Evolutionary conservation across 1,284 basidiomycete species (phyloP), one percentile per base, ranked within the genome.

Genomic region (Phellopilus nigrolimitatus): DNA sequence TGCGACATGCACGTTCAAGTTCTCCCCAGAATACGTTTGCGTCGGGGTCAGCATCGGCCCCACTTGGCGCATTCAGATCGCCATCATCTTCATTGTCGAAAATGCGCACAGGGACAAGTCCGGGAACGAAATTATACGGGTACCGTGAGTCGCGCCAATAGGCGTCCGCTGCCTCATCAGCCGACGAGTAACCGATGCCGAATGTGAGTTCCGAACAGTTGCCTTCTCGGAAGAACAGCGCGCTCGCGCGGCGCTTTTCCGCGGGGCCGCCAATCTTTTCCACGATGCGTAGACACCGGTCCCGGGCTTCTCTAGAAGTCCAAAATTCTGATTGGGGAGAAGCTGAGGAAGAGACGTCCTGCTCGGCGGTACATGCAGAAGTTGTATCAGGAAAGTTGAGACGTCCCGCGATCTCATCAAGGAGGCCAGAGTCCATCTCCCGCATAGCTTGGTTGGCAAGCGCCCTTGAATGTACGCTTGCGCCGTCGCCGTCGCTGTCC

Each of bases 281-380:
- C 3, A 88, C 80, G 47, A 90, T 90, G 24, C 78, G 72, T 12
- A 82, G 64, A 59, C 79, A 86, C 3, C 87, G 76, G 48, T 78
- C 76, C 31, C 80, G 75, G 1, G 88, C 88, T 61, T 90, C 86
- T 2, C 66, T 64, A 0, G 88, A 91, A 1, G 88, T 84, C 86
- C 88, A 93, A 55, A 92, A 90, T 53, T 80, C 74, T 3, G 42
- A 17, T 28, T n/a, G n/a, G n/a, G 39, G 28, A 42, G 17, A 25
- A 36, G 17, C 31, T 33, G 31, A 9, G 10, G 34, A 37, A 37
- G 34, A 7, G 12, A 15, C 8, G 8, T 17, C 19, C 12, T 17
- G n/a, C n/a, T n/a, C n/a, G n/a, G n/a, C n/a, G n/a, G n/a, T n/a
- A n/a, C n/a, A n/a, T n/a, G n/a, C n/a, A n/a, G n/a, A n/a, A n/a